Percentiles rank a stretch among this genome's conserved stretches.
Conservation (phyloP, 2,329 filamentous ascomycete genomes). For the Sporothrix dimorphospora region DNA sequence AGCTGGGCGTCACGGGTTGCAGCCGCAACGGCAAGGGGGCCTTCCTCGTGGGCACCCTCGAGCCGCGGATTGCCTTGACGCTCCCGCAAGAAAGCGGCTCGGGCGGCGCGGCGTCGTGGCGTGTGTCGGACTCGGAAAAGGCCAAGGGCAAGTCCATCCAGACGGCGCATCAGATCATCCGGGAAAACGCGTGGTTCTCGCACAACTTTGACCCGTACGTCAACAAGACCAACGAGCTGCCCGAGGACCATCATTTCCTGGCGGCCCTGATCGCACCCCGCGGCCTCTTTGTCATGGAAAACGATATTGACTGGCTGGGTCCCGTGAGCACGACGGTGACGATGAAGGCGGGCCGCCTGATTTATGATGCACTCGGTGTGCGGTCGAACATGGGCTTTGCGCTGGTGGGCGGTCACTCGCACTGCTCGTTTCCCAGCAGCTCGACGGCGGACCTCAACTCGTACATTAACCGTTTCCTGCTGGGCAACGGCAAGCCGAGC, state of each 20-base stretch:
- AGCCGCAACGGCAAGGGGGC: slow-evolving; percentile 67
- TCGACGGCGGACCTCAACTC: slow-evolving; percentile 56
- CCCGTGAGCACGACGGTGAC: slow-evolving; percentile 60
- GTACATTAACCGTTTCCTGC: slow-evolving; percentile 60
- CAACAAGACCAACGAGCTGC: slow-evolving; percentile 50
- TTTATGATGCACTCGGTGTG: slow-evolving; percentile 58
- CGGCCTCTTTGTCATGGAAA: slow-evolving; percentile 59
- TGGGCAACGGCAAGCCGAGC: slow-evolving; percentile 43
- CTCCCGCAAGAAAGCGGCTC: slow-evolving; percentile 66
- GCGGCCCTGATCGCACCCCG: slow-evolving; percentile 60
- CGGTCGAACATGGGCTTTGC: slow-evolving; percentile 61
- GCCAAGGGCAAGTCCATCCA: slow-evolving; percentile 60
- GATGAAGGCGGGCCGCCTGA: slow-evolving; percentile 57
- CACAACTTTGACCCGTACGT: slow-evolving; percentile 56
- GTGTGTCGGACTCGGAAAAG: slow-evolving; percentile 55
- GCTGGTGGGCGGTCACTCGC: slow-evolving; percentile 56
- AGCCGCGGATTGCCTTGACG: slow-evolving; percentile 61
- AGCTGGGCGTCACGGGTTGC: slow-evolving; percentile 63
- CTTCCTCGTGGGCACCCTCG: slow-evolving; percentile 64
- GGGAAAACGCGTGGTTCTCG: slow-evolving; percentile 67
- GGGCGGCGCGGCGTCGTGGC: slow-evolving; percentile 65
- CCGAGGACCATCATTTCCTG: slow-evolving; percentile 63
- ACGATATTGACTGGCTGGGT: slow-evolving; percentile 63
- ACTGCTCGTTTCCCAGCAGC: slow-evolving; percentile 59
- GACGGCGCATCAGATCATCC: slow-evolving; percentile 47